Conservation (phyloP, 495 filamentous ascomycete genomes). For the Penicillium lagena region DNA sequence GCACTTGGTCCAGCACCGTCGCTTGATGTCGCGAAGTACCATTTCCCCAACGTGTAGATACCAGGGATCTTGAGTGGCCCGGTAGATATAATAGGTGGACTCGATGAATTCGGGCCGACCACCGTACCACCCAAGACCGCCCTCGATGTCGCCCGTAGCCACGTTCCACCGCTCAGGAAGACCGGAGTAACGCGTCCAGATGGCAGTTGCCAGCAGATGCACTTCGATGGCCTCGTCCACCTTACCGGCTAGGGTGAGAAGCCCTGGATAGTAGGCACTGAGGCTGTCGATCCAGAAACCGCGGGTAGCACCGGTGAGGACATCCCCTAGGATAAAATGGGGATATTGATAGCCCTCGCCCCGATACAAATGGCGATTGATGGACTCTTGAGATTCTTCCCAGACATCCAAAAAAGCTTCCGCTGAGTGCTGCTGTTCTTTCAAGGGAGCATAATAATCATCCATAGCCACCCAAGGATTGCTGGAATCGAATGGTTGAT, state of each 20-base stretch:
- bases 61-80: constrained; percentile 92
- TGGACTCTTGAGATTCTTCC: constrained; percentile 76
- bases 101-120: constrained; percentile 94
- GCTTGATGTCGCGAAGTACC: constrained; percentile 80
- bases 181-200: constrained; percentile 91
- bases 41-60: constrained; percentile 95
- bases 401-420: constrained; percentile 77
- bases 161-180: constrained; percentile 93
- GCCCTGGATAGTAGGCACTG: constrained; percentile 88
- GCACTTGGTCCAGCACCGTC: constrained; percentile 87
- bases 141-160: constrained; percentile 76
- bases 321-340: constrained; percentile 85
- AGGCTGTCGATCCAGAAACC: constrained; percentile 95
- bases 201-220: constrained; percentile 80
- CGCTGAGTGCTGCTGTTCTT: constrained; percentile 60
- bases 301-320: constrained; percentile 72
- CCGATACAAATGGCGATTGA: constrained; percentile 76
- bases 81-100: constrained; percentile 87
- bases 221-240: constrained; percentile 85
- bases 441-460: constrained; percentile 49
- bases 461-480: constrained; percentile 36
- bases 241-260: constrained; percentile 81
- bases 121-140: constrained; percentile 88
- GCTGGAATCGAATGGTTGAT: constrained; percentile 19
- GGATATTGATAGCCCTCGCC: constrained; percentile 67